Percentiles rank a stretch among this genome's conserved stretches.
Evolutionary conservation across 2,329 filamentous ascomycete species (phyloP).

Genomic region (Fusarium nodosum): DNA sequence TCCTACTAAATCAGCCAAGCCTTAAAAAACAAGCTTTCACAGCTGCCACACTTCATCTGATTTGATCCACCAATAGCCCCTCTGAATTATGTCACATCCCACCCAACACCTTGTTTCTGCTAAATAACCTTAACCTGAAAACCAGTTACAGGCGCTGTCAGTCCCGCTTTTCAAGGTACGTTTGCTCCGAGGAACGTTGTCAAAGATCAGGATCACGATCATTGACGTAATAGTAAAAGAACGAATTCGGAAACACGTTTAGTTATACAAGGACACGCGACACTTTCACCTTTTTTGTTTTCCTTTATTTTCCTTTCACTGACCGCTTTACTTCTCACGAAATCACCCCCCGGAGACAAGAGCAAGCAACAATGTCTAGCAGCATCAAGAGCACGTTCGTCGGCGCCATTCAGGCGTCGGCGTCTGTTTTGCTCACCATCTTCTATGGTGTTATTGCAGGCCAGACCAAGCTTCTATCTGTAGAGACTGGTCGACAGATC

Average conservation of each 20-base stretch:
- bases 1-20: background rate
- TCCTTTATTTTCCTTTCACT: too few relatives aligned
- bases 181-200: conserved; percentile 17
- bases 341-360: background rate
- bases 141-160: background rate
- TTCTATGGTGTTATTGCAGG: conserved; percentile 35
- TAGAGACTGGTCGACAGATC: conserved; percentile 37
- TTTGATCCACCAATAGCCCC: conserved; percentile 13
- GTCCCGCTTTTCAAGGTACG: conserved; percentile 26
- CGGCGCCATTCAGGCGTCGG: conserved; percentile 41
- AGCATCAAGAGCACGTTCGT: conserved; percentile 30
- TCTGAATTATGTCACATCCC: conserved; percentile 4
- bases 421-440: conserved; percentile 37
- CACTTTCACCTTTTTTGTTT: background rate
- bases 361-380: conserved; percentile 19
- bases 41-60: background rate
- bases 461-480: conserved; percentile 30
- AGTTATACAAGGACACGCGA: background rate
- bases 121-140: conserved; percentile 25
- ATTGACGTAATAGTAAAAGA: conserved; percentile 24
- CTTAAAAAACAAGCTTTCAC: background rate
- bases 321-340: background rate
- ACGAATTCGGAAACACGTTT: background rate
- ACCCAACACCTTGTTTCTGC: conserved; percentile 5
- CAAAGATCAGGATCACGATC: conserved; percentile 1